Base-by-base conservation (phyloP, 148 eudicot species). In the Camellia lanceoleosa region DNA sequence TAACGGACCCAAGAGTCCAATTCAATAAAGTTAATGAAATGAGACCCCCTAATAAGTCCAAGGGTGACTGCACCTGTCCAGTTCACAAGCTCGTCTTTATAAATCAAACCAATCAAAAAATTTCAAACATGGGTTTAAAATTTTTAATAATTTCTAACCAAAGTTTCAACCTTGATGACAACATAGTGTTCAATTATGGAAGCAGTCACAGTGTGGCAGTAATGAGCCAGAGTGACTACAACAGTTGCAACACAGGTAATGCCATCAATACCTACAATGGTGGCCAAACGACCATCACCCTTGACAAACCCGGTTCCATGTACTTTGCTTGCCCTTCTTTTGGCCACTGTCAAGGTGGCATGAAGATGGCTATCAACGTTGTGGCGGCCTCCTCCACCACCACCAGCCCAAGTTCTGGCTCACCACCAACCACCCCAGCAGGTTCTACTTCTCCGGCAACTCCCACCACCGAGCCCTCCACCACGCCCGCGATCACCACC, bases 241-340 rank as follows among this genome's bases (percentile, higher is more conserved):
- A 43, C 51, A 84, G 42, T 47, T 89, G 91, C 78, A 80, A 54
- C 52, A 38, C 80, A 15, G 73, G 78, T 56, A 87, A 79, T 9
- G 68, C 86, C 73, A 44, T 85, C 42, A 61, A 44, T 0, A 54
- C 85, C 67, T 63, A 74, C 65, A 83, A 10, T 67, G 71, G 64
- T 4, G 87, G 91, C 58, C 76, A 79, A 62, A 83, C 87, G 62
- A 72, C 74, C 63, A 66, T 84, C 16, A 9, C 77, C 9, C 82
- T 89, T 9, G 12, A 47, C 30, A 62, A 60, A 2, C 8, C 85
- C 0, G 91, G 91, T 4, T 74, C 86, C 12, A 47, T 82, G 75
- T 89, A 89, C 86, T 89, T 83, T 86, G 69, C 83, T 3, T 89
- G 91, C 66, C 87, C 89, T 2, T 68, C 82, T 23, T 14, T 72